Evolutionary conservation across 2,329 filamentous ascomycete species (phyloP), one percentile per base, ranked within the genome.

Genomic region (Fusarium citri): DNA sequence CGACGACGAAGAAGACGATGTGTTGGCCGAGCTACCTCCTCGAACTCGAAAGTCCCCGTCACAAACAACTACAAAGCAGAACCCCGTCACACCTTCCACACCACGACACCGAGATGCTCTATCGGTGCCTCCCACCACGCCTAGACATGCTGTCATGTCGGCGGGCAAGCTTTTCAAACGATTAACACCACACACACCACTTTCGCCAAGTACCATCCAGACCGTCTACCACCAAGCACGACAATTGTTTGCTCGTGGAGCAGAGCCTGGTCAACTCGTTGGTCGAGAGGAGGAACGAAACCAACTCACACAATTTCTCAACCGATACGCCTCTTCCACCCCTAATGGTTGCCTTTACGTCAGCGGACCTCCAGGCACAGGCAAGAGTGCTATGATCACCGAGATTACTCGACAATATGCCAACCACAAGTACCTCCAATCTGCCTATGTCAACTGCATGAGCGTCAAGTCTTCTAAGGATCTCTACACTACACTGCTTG

Each of bases 401-500:
- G 91, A 97, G 77, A 88, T 97, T 53, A 92, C 92, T 49, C 83
- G 88, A 49, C 84, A 89, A 45, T 81, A 91, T 50, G 82, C 83
- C 14, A 77, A 82, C 6, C 82, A 83, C 34, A 82, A 85, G 18
- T 79, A 83, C 6, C 83, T 96, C 55, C 89, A 88, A 74, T 89
- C 91, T 55, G 90, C 90, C 4, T 95, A 94, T 76, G 87, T 99
- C 84, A 99, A 99, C 79, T 99, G 96, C 81, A 98, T 98, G 90
- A 97, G 94, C 80, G 90, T 98, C 80, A 97, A 96, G 76, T 93
- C 90, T 34, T 93, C 94, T 4, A 90, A 89, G 71, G 94, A 98
- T 77, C 86, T 99, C 23, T 97, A 97, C 80, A 86, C 87, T 67
- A 94, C 91, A 22, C 83, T 99, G 20, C 81, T 95, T 15, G 90